phyloP scores from a whole-genome alignment of 306 rosid genomes.

The Pyrus betulifolia region DNA sequence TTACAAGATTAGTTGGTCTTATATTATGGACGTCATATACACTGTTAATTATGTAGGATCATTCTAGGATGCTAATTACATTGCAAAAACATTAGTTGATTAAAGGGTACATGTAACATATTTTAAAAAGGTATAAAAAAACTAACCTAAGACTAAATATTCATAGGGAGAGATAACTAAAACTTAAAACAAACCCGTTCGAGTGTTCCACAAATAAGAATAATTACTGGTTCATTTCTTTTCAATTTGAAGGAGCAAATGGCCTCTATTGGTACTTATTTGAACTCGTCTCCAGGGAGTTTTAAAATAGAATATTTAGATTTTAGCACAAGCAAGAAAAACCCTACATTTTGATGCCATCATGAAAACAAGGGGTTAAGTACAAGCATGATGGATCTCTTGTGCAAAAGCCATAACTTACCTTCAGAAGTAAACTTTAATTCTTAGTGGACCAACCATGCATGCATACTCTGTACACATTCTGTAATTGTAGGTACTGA shows the following conservation, averaged over 20 bases:
- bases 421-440: constrained; percentile 2
- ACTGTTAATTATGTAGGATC: background rate
- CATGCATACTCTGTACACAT: background rate
- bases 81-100: no score
- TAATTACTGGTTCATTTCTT: background rate
- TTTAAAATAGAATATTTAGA: background rate
- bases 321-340: background rate
- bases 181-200: background rate
- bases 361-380: constrained; percentile 1
- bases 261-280: background rate
- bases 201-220: no score
- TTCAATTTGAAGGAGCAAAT: background rate
- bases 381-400: constrained; percentile 10
- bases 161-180: background rate
- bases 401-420: background rate
- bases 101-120: background rate
- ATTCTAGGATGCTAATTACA: background rate
- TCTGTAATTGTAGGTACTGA: background rate
- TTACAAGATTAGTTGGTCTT: background rate
- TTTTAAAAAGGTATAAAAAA: no score
- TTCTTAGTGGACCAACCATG: background rate
- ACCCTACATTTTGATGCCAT: background rate
- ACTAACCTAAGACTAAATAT: background rate
- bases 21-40: background rate
- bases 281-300: background rate